phyloP scores from a whole-genome alignment of 2,329 filamentous ascomycete genomes.

The Xylariaceae sp. region DNA sequence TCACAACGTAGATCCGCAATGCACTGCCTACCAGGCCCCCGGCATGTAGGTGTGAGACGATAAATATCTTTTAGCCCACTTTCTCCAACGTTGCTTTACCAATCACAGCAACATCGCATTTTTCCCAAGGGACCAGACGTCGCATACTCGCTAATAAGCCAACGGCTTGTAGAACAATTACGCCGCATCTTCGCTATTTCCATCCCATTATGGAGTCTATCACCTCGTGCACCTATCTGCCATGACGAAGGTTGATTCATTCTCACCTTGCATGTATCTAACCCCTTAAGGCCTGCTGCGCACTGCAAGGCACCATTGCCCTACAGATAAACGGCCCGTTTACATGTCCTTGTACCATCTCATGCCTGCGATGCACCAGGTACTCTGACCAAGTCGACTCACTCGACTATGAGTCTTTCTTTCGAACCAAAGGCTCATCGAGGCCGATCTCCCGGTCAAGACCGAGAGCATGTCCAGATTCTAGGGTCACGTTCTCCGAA shows the following conservation, averaged over 20 bases:
- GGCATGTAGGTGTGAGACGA: neutral
- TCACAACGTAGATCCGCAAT: neutral
- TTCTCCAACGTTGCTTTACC: too few relatives aligned
- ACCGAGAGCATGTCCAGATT: neutral
- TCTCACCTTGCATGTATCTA: too few relatives aligned
- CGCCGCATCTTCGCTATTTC: neutral
- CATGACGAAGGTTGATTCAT: too few relatives aligned
- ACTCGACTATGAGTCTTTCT: conserved; percentile 6
- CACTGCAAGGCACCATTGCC: conserved; percentile 6
- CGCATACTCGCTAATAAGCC: too few relatives aligned
- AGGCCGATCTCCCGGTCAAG: conserved; percentile 9
- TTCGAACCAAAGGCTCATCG: conserved; percentile 5
- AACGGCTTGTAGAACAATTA: too few relatives aligned
- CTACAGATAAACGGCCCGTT: conserved; percentile 14
- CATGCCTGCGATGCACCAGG: conserved; percentile 4
- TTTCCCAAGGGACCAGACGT: too few relatives aligned
- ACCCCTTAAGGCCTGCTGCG: neutral
- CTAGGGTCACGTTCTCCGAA: too few relatives aligned
- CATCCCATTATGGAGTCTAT: neutral
- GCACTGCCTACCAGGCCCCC: neutral
- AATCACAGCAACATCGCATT: too few relatives aligned
- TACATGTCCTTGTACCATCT: conserved; percentile 14
- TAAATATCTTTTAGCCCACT: neutral
- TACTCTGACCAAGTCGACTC: conserved; percentile 9
- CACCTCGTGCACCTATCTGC: too few relatives aligned